Base-by-base conservation (phyloP, 2,329 filamentous ascomycete species). In the Hortaea sp. region DNA sequence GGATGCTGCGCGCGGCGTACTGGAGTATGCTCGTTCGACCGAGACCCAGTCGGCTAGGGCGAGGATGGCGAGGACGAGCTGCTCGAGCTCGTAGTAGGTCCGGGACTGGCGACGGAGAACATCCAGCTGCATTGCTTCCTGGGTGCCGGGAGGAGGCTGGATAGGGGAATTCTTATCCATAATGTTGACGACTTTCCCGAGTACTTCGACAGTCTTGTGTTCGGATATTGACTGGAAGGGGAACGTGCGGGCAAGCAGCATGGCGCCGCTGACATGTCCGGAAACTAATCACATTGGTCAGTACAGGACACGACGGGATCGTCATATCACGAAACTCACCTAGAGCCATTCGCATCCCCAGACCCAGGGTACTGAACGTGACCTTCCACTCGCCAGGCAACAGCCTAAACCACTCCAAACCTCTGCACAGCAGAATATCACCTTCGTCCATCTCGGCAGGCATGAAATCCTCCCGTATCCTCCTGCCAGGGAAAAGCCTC, bases 391-490 rank as follows among this genome's bases (percentile, higher is more conserved):
- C 75, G 9, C 78, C 82, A 42, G 84, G 78, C 6, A 90, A 76
- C 46, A 86, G 75, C 48, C 86, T 69, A 62, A 90, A 82, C 89
- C 90, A 97, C 60, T 94, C 85, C 49, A 95, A 69, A 34, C 85
- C 81, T 47, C 84, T 77, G 40, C 95, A 87, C 43, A 95, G 73
- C 31, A 83, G 78, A 51, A 90, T 82, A 49, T 84, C 78, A 39
- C 73, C 66, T 6, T 79, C 73, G 7, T 81, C 68, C 7, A 66
- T 49, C 10, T 79, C 72, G 1, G 79, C 77, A 52, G 44, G 51
- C 28, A 89, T 78, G 58, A 94, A 85, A 49, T 84, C 79, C 5
- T 76, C 69, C 60, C 76, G 80, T 46, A 94, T 76, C n/a, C 77
- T 73, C 31, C 81, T 76, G 29, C 84, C 78, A 30, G 71, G 69